These are phyloP conservation scores for Buddleja alternifolia DNA, from an alignment of 257 asterid species.

Conservation along the genomic window DNA sequence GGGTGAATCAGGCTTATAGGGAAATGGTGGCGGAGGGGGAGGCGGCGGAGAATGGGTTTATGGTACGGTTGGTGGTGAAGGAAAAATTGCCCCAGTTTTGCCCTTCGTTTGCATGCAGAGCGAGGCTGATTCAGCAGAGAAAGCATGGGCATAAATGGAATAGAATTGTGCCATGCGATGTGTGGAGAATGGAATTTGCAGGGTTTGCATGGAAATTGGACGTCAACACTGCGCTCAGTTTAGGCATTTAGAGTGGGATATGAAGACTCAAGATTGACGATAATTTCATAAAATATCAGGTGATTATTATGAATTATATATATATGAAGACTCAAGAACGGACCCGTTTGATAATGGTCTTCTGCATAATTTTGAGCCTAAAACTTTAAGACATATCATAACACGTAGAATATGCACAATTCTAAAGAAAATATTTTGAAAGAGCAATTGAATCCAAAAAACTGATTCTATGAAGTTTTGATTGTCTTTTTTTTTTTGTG, in stretches of 20 bases:
- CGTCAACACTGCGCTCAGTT: constrained; percentile 39
- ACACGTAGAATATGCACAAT: too few relatives aligned
- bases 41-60: constrained; percentile 10
- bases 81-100: constrained; percentile 31
- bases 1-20: constrained; percentile 39
- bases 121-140: constrained; percentile 29
- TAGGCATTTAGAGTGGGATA: neutral
- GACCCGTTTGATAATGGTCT: too few relatives aligned
- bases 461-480: too few relatives aligned
- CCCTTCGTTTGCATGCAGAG: constrained; percentile 46
- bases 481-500: too few relatives aligned
- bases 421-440: too few relatives aligned
- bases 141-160: constrained; percentile 38
- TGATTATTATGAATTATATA: neutral
- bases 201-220: constrained; percentile 55
- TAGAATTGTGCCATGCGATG: constrained; percentile 42
- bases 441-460: too few relatives aligned
- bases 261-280: too few relatives aligned
- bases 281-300: constrained; percentile 24
- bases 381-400: too few relatives aligned
- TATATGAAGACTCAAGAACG: too few relatives aligned
- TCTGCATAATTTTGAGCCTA: too few relatives aligned
- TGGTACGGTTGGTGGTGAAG: constrained; percentile 36
- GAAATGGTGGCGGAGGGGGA: constrained; percentile 27
- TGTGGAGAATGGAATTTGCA: constrained; percentile 42